Base-by-base conservation (phyloP, 768 basidiomycete genomes). In the Suillus cothurnatus region DNA sequence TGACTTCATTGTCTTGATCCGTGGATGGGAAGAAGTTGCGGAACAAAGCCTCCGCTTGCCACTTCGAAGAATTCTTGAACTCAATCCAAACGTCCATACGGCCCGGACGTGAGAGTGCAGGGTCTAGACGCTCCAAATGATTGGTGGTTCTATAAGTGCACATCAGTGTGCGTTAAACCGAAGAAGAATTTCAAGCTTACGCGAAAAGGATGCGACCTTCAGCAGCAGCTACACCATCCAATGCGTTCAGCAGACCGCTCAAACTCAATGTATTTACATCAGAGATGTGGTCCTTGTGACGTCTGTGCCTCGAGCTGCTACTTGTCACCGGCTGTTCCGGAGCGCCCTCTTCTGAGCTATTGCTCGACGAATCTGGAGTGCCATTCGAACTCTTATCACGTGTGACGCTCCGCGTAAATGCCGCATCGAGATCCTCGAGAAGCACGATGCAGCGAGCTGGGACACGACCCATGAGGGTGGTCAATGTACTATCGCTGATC, bases 61-160 rank as follows among this genome's bases (percentile, higher is more conserved):
- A 89, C 69, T 88, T 89, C 66, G 87, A 90, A 39, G 94, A 90
- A 67, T 92, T 89, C 81, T 89, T 91, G 81, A 96, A 96, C 75
- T 94, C 92, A 55, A 96, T 85, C 88, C 92, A 93, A 9, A 97
- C 92, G 71, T 96, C 95, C 91, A 93, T 92, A 34, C 92, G 90
- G 21, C 95, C 95, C 6, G 95, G 93, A 61, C 95, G 89, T n/a
- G 89, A 92, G 14, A 97, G 86, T 0, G 95, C 95, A 5, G 94
- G 92, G 70, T 97, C 95, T 1, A 97, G 85, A 39, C 90, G 86
- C 71, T 95, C 93, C n/a, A 95, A 81, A 72, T 96, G 94, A 76
- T 96, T 96, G 14, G 93, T 94, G 21, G 93, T 94, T 0, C 92
- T 93, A 69, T 17, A 49, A 28, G 50, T 17, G 21, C 19, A 26